Evolutionary conservation across 2,329 filamentous ascomycete species (phyloP).

Genomic region (Neurospora sp.): DNA sequence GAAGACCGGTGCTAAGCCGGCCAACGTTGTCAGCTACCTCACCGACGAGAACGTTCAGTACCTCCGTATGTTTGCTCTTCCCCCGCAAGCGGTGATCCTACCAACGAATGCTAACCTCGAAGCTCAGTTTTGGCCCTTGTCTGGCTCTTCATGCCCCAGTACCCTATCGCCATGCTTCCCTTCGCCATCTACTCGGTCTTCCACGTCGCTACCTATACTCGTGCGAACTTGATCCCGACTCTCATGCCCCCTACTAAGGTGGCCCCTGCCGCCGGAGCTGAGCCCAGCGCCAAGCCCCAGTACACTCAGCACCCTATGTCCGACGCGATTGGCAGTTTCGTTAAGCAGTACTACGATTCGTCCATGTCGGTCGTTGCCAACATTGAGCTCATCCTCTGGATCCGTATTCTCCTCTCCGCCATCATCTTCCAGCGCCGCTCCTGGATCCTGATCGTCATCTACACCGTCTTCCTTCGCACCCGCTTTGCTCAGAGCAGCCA

Average conservation of each 20-base stretch:
- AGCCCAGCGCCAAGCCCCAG: constrained; percentile 47
- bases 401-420: constrained; percentile 70
- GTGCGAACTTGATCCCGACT: constrained; percentile 84
- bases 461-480: constrained; percentile 86
- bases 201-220: constrained; percentile 94
- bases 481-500: constrained; percentile 85
- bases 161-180: constrained; percentile 80
- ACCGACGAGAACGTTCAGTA: constrained; percentile 98
- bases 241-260: constrained; percentile 56
- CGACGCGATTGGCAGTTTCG: constrained; percentile 80
- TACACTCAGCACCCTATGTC: constrained; percentile 50
- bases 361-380: constrained; percentile 89
- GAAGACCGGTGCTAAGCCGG: constrained; percentile 56
- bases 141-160: constrained; percentile 87
- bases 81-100: not conserved
- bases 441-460: constrained; percentile 77
- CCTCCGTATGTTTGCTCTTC: constrained; percentile 55
- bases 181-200: constrained; percentile 97
- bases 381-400: constrained; percentile 81
- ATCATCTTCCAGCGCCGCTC: constrained; percentile 83
- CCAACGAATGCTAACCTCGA: not conserved
- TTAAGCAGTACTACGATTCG: constrained; percentile 95
- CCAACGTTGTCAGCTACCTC: constrained; percentile 54
- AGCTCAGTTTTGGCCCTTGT: constrained; percentile 75
- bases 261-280: constrained; percentile 42